Percentiles rank a stretch among this genome's conserved stretches.
Conservation (phyloP, 148 eudicot genomes). For the Rhododendron williamsianum region DNA sequence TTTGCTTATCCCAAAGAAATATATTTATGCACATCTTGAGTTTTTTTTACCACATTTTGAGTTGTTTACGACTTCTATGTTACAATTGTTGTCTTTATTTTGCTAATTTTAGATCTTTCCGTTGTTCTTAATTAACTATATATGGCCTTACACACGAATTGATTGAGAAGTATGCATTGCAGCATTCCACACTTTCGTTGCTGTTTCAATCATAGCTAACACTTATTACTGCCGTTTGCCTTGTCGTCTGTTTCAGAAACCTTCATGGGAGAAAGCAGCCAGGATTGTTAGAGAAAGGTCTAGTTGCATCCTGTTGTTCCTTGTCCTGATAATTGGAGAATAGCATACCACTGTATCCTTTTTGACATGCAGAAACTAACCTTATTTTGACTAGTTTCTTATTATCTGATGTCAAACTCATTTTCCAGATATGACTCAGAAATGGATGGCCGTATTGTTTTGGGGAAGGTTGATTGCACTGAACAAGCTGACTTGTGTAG, state of each 20-base stretch:
- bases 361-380: slow-evolving; percentile 31
- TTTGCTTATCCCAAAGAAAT: not conserved
- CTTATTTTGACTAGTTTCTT: slow-evolving; percentile 1
- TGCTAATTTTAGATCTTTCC: not conserved
- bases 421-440: slow-evolving; percentile 79
- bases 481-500: slow-evolving; percentile 70
- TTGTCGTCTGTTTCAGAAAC: slow-evolving; percentile 55
- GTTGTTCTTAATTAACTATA: not conserved
- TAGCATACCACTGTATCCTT: not conserved
- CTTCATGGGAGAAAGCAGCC: slow-evolving; percentile 96
- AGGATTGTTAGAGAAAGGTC: slow-evolving; percentile 67
- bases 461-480: slow-evolving; percentile 96
- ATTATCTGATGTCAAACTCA: slow-evolving; percentile 16
- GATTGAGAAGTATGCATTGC: not conserved
- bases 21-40: not conserved
- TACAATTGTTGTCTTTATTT: not conserved
- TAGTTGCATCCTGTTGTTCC: slow-evolving; percentile 3
- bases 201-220: not conserved
- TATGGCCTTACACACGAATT: not conserved
- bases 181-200: not conserved
- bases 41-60: no score
- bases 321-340: not conserved
- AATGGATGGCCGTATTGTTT: slow-evolving; percentile 80
- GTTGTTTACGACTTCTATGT: not conserved
- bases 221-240: not conserved